Evolutionary conservation across 805 yeast genomes (phyloP), one percentile per base, ranked within the genome.

Genomic region (Saccharomycopsis vini): DNA sequence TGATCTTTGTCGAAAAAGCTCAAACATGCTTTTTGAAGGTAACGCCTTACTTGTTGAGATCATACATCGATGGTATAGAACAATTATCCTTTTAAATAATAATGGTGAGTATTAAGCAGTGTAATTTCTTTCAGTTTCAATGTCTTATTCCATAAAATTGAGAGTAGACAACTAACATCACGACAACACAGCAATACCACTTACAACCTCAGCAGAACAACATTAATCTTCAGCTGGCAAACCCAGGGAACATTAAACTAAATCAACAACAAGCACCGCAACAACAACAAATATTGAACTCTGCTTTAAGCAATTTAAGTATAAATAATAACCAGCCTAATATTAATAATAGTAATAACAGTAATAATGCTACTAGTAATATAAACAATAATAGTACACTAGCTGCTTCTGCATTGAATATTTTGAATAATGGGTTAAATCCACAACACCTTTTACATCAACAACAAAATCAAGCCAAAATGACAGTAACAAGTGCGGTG

Each of bases 251-350:
- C 18, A 30, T 30, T 16, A 33, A 33, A 19, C 36, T 7, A 6
- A 6, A 7, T n/a, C 53, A 50, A 32, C 49, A 50, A 22, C 55
- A 52, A 26, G 29, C 54, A 50, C 9, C n/a, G n/a, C n/a, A n/a
- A n/a, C n/a, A n/a, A n/a, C n/a, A n/a, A n/a, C n/a, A n/a, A n/a
- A n/a, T n/a, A n/a, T n/a, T 22, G 16, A 40, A 33, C 30, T n/a
- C 23, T 18, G 24, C 19, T 35, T 29, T 18, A 23, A 30, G 18
- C 28, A 41, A 36, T 20, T 18, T 26, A 40, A 41, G 12, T 28
- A 41, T 35, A 19, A 29, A 5, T 20, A 15, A 31, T 13, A 39
- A 33, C 32, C 18, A 18, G 4, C 13, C 23, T 21, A 36, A 26
- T 28, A 36, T 26, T 9, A 15, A 18, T 18, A 20, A 19, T 30